phyloP scores from a whole-genome alignment of 108 stramenopile species.

The Aurantiochytrium sp. region DNA sequence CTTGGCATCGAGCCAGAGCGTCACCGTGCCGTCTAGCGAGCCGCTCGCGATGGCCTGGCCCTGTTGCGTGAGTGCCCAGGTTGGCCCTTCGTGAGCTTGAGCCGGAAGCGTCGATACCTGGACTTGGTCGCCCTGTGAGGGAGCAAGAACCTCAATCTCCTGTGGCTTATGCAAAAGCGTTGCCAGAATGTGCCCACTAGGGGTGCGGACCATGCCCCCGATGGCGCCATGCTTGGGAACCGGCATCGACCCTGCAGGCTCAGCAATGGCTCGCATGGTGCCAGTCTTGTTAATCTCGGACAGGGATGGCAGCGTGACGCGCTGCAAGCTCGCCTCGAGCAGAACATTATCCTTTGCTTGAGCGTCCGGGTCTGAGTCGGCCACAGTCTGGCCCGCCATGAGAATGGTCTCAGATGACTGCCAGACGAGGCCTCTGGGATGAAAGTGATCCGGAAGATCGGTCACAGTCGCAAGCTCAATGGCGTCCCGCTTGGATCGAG shows the following conservation, averaged over 20 bases:
- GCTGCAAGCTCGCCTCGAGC: background rate
- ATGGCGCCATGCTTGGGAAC: background rate
- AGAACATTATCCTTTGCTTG: too few relatives aligned
- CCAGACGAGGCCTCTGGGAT: background rate
- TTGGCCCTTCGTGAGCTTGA: background rate
- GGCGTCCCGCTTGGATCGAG: background rate
- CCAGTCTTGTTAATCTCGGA: background rate
- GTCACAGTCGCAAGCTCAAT: background rate
- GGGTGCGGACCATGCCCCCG: background rate
- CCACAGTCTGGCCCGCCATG: background rate
- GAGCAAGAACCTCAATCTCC: background rate
- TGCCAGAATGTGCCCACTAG: background rate
- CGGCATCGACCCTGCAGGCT: background rate
- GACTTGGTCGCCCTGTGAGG: background rate
- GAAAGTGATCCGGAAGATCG: background rate
- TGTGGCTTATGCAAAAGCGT: background rate
- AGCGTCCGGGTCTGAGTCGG: too few relatives aligned
- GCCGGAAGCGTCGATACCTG: background rate
- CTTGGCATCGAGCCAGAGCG: background rate
- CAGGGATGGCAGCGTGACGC: background rate
- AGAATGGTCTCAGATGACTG: background rate
- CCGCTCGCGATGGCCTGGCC: background rate
- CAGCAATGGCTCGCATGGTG: background rate
- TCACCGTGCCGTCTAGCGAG: background rate
- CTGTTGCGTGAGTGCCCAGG: background rate